These are phyloP conservation scores for Chytriomyces sp. DNA, from an alignment of 192 early-diverging fungal species.

Conservation along the genomic window DNA sequence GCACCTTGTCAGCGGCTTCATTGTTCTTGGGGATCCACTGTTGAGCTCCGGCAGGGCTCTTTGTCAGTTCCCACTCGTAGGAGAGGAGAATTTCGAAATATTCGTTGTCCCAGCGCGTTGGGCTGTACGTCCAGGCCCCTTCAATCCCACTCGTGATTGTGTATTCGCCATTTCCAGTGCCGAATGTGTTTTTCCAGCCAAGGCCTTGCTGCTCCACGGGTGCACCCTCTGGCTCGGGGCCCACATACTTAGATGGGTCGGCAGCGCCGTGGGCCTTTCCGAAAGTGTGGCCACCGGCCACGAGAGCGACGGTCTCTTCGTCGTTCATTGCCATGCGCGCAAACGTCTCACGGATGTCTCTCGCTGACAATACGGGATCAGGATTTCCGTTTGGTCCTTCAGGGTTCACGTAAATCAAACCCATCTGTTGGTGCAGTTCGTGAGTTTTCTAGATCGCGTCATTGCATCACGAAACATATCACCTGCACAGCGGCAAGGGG, in stretches of 20 bases:
- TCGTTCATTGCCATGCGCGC: constrained; percentile 58
- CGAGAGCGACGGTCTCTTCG: constrained; percentile 67
- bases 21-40: constrained; percentile 32
- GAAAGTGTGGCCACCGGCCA: constrained; percentile 33
- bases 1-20: neutral
- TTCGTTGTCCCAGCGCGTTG: constrained; percentile 31
- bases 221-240: constrained; percentile 20
- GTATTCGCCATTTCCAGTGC: constrained; percentile 34
- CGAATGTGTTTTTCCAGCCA: constrained; percentile 27
- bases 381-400: constrained; percentile 33
- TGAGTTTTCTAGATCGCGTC: constrained; percentile 6
- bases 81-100: constrained; percentile 37
- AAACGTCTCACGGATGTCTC: constrained; percentile 31
- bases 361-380: neutral
- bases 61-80: constrained; percentile 30
- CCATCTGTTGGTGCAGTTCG: constrained; percentile 13
- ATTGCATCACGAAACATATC: neutral
- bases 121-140: constrained; percentile 28
- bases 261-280: constrained; percentile 31
- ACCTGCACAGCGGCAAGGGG: constrained; percentile 18
- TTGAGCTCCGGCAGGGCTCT: constrained; percentile 33
- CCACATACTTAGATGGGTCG: constrained; percentile 19
- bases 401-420: constrained; percentile 36
- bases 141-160: constrained; percentile 43
- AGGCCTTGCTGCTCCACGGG: constrained; percentile 17